These are phyloP conservation scores for Wickerhamomyces sp. DNA, from an alignment of 1,139 yeast genomes.

Conservation along the genomic window DNA sequence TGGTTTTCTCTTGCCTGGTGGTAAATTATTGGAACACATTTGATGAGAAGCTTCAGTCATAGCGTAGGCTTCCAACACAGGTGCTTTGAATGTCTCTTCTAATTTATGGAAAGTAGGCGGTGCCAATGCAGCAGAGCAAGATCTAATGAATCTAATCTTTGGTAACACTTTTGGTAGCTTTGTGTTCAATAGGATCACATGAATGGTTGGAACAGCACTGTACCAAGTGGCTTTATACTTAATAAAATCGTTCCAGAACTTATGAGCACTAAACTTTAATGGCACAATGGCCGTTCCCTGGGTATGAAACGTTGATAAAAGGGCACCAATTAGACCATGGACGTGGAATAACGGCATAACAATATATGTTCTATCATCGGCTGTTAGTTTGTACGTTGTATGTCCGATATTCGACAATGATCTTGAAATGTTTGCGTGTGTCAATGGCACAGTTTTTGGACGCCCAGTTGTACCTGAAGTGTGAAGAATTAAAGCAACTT, in stretches of 20 bases:
- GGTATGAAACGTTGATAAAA: constrained; percentile 52
- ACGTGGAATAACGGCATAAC: constrained; percentile 77
- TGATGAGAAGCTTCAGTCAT: constrained; percentile 75
- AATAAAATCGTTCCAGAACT: constrained; percentile 54
- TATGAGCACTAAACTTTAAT: constrained; percentile 49
- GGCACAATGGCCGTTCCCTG: constrained; percentile 62
- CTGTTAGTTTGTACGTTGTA: constrained; percentile 44
- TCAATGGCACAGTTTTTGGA: constrained; percentile 66
- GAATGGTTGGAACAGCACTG: constrained; percentile 72
- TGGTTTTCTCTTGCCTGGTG: constrained; percentile 58
- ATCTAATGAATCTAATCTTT: constrained; percentile 55
- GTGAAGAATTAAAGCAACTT: constrained; percentile 59
- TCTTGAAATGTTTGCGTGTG: constrained; percentile 55
- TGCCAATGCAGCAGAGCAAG: constrained; percentile 65
- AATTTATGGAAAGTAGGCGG: constrained; percentile 54
- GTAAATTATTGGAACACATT: constrained; percentile 64
- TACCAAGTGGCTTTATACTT: constrained; percentile 55
- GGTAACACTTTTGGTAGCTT: constrained; percentile 47
- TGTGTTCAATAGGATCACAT: constrained; percentile 52
- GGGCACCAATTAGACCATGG: constrained; percentile 62
- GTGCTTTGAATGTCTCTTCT: constrained; percentile 53
- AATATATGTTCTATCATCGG: constrained; percentile 48
- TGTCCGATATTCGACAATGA: constrained; percentile 52
- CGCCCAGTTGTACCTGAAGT: constrained; percentile 72
- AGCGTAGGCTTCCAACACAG: constrained; percentile 72